phyloP scores from a whole-genome alignment of 768 basidiomycete species.

The Udeniomyces megalosporus region DNA sequence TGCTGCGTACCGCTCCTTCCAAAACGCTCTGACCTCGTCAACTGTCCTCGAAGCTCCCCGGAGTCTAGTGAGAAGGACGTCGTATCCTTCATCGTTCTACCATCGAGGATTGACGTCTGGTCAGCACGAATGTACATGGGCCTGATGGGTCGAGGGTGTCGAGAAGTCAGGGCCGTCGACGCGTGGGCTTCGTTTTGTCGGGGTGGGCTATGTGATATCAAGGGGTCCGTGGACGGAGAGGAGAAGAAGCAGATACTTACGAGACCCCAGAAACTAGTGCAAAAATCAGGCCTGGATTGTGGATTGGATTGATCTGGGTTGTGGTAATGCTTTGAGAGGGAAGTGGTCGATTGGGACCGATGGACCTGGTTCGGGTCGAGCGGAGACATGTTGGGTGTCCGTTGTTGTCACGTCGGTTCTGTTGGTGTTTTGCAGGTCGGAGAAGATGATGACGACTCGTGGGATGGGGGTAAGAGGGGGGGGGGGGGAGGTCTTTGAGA shows the following conservation, averaged over 20 bases:
- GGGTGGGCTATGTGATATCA: too few species aligned
- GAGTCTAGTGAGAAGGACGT: slow-evolving; percentile 74
- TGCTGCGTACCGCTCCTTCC: slow-evolving; percentile 72
- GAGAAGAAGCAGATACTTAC: neutral
- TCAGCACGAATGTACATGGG: too few species aligned
- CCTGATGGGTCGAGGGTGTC: too few species aligned
- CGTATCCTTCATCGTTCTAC: slow-evolving; percentile 60
- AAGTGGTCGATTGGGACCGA: neutral
- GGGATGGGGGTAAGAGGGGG: too few species aligned
- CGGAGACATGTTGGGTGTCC: too few species aligned
- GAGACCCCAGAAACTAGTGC: slow-evolving; percentile 88
- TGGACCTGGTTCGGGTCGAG: neutral
- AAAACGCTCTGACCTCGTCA: slow-evolving; percentile 73
- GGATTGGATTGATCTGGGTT: neutral
- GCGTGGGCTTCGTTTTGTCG: neutral
- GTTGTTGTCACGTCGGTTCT: too few species aligned
- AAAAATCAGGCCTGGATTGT: slow-evolving; percentile 51
- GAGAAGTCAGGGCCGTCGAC: too few species aligned
- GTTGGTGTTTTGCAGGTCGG: too few species aligned
- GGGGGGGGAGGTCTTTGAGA: too few species aligned
- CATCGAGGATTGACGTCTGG: too few species aligned
- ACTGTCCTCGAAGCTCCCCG: slow-evolving; percentile 67
- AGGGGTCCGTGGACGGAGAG: too few species aligned
- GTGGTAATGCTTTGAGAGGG: neutral
- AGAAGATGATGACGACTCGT: too few species aligned